Evolutionary conservation across 441 rosid species (phyloP).

Genomic region (Gossypium aridum): DNA sequence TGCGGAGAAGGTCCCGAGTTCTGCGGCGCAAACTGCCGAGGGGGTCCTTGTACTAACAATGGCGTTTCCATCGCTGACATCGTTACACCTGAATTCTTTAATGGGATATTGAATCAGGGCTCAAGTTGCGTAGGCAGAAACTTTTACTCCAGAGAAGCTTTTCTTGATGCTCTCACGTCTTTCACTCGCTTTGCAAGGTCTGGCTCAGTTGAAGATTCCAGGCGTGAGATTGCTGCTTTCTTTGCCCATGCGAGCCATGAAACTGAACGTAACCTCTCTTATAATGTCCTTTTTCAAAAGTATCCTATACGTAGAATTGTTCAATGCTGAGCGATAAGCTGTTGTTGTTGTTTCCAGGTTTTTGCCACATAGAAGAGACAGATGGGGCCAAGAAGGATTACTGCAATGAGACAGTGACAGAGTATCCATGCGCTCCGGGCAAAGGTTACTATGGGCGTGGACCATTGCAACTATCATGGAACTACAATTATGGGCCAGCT

Average conservation of each 20-base stretch:
- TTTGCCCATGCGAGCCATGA: constrained; percentile 74
- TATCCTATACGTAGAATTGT: not conserved
- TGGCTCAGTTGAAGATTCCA: constrained; percentile 44
- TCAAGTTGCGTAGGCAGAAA: constrained; percentile 37
- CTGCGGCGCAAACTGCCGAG: constrained; percentile 8
- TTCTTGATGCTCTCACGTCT: constrained; percentile 34
- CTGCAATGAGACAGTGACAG: constrained; percentile 31
- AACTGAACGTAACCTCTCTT: constrained; percentile 32
- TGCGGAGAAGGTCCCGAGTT: not conserved
- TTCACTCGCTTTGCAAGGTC: constrained; percentile 27
- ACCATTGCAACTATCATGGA: constrained; percentile 62
- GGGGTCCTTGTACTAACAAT: constrained; percentile 11
- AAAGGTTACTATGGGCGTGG: constrained; percentile 60
- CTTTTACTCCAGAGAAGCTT: constrained; percentile 44
- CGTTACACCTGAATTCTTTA: constrained; percentile 50
- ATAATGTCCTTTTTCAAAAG: not conserved
- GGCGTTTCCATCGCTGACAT: constrained; percentile 28
- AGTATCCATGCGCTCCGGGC: constrained; percentile 48
- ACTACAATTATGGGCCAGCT: constrained; percentile 51
- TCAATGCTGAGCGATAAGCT: not conserved
- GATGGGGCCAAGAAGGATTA: constrained; percentile 36
- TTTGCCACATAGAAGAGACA: constrained; percentile 50
- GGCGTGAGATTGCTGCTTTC: constrained; percentile 67
- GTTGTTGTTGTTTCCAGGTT: constrained; percentile 28
- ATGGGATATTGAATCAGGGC: constrained; percentile 38